Evolutionary conservation across 2,329 filamentous ascomycete genomes (phyloP).

Genomic region (Ilyonectria robusta): DNA sequence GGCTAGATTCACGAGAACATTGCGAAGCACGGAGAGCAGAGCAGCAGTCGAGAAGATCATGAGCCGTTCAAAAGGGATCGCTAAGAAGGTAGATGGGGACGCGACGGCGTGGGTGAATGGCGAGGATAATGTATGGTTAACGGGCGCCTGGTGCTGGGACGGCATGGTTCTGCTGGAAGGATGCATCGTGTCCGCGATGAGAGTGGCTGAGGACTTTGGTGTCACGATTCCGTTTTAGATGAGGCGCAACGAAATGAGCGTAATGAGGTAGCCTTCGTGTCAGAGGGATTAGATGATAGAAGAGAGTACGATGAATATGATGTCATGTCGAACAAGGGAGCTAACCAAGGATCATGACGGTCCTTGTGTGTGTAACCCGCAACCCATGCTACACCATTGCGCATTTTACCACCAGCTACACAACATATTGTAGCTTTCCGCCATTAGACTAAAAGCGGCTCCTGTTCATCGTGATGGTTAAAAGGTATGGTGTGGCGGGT

Average conservation of each 20-base stretch:
- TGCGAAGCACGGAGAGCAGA: constrained; percentile 65
- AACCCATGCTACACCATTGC: too few species aligned
- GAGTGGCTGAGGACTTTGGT: constrained; percentile 66
- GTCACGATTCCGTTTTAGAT: constrained; percentile 58
- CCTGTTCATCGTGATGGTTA: too few species aligned
- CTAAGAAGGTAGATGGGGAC: constrained; percentile 24
- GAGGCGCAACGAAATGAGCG: constrained; percentile 36
- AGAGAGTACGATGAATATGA: not conserved
- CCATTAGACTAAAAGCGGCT: too few species aligned
- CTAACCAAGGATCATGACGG: too few species aligned
- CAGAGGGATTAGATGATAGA: not conserved
- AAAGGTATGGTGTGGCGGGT: too few species aligned
- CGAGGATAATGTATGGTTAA: constrained; percentile 66
- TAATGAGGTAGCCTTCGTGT: not conserved
- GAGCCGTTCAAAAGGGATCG: constrained; percentile 25
- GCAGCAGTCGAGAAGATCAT: constrained; percentile 63
- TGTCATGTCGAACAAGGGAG: too few species aligned
- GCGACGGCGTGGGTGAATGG: constrained; percentile 64
- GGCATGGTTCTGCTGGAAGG: constrained; percentile 75
- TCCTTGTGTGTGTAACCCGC: too few species aligned
- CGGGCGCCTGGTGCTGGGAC: constrained; percentile 76
- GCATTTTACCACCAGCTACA: too few species aligned
- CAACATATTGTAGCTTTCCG: too few species aligned
- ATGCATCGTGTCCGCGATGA: constrained; percentile 71
- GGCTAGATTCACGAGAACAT: constrained; percentile 65